Conservation (phyloP, 1,284 basidiomycete genomes). For the Coniferiporia weirii region DNA sequence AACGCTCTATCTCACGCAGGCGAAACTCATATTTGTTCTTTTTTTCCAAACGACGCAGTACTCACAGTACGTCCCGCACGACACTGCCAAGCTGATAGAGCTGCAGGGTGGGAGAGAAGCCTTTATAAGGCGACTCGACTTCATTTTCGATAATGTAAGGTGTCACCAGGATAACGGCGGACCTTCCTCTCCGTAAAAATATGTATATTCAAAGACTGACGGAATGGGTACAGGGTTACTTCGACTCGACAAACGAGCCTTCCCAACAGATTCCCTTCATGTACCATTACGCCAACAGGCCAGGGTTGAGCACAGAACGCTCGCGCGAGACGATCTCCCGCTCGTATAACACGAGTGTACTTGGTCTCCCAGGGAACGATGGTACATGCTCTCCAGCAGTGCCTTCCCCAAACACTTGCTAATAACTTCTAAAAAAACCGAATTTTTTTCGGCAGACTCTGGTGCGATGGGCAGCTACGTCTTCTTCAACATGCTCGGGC, state of each 20-base stretch:
- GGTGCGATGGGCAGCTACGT: conserved; percentile 70
- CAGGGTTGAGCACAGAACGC: conserved; percentile 49
- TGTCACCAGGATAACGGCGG: background rate
- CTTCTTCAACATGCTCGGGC: conserved; percentile 51
- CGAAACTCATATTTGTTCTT: conserved; percentile 29
- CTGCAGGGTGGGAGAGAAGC: conserved; percentile 51
- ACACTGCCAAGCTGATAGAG: conserved; percentile 51
- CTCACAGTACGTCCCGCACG: conserved; percentile 52
- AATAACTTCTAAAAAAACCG: conserved; percentile 21
- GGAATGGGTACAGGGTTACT: conserved; percentile 35
- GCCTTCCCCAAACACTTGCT: background rate
- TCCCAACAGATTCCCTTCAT: conserved; percentile 60
- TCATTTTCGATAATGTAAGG: conserved; percentile 46
- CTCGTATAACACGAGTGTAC: conserved; percentile 49
- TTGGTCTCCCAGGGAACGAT: conserved; percentile 57
- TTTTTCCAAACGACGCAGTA: conserved; percentile 16
- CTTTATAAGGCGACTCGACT: conserved; percentile 50
- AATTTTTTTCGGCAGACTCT: conserved; percentile 19
- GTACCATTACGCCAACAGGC: conserved; percentile 58
- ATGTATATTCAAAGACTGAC: background rate
- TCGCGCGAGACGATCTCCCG: conserved; percentile 47
- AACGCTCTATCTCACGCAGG: background rate
- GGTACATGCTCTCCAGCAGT: conserved; percentile 31
- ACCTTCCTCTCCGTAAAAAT: conserved; percentile 1
- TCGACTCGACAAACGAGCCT: conserved; percentile 53